Base-by-base conservation (phyloP, 208 protist genomes). In the Herpetomonas samuelpessoai region DNA sequence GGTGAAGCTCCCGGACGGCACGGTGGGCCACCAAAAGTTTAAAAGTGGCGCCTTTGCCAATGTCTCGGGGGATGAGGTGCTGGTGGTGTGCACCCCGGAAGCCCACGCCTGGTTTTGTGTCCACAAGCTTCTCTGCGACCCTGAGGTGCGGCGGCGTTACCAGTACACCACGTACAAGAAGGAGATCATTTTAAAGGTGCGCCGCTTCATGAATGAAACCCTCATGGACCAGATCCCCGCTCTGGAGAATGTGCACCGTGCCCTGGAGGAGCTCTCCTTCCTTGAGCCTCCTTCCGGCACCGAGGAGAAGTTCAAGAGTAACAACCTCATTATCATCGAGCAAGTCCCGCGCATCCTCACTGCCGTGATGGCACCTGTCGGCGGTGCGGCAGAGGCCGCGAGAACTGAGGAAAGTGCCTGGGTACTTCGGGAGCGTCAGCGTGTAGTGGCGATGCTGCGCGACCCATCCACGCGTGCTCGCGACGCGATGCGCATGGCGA, bases 151-250 rank as follows among this genome's bases (percentile, higher is more conserved):
- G 0, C 52, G 66, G 3, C 74, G 86, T 57, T 96, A 96, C 57
- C 56, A 59, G 41, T 96, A 90, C 65, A 96, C 85, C 19, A 63
- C 84, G 66, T 65, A 81, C 68, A 90, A 83, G 54, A 97, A 95
- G 70, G 83, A 90, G 26, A 58, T 76, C 24, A 77, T 97, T 46
- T 70, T 95, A 29, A 76, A 76, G 31, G 39, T 88, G 25, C 72
- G 79, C 19, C 84, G 83, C 1, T 83, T 91, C 25, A 35, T 97
- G 14, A 93, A 92, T 59, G 86, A 97, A 41, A 86, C 83, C 2
- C 63, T 97, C n/a, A 57, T 95, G 22, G 92, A 97, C 52, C 92
- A 97, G 68, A 92, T 97, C 12, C 92, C 92, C 0, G 77, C 86
- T 0, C 74, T 97, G 3, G 67, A 76, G n/a, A 83, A 76, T 38